Evolutionary conservation across 768 basidiomycete genomes (phyloP), one percentile per base, ranked within the genome.

Genomic region (Serendipita indica): DNA sequence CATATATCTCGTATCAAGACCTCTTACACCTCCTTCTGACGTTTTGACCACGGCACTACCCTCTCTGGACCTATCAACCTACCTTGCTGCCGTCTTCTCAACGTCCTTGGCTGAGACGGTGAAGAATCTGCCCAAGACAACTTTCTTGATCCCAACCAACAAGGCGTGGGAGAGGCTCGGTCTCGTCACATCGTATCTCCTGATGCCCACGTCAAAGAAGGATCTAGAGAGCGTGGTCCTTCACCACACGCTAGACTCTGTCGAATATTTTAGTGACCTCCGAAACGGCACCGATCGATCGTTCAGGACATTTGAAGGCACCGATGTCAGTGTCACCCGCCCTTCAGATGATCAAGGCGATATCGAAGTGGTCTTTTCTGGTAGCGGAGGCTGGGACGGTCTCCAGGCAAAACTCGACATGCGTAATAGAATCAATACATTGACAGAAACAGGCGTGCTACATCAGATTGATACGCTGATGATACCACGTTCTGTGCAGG

Each of bases 361-460:
- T 20, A 72, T 62, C 75, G 78, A n/a, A 72, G 69, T 64, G 63
- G 27, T 35, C 39, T 3, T 64, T 60, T 22, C 49, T 32, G 49
- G 62, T 30, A 34, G 28, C 10, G 28, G 25, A 30, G 39, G 20
- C 39, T 58, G 49, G 22, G 35, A 27, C 5, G 59, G 3, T 16
- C 33, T 41, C 30, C 60, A 13, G 30, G 33, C 18, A 6, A 58
- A 3, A 41, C 58, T 33, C 58, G 39, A 13, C 59, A 74, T 52
- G 59, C 64, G n/a, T 62, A 66, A 14, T 59, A 57, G 10, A 68
- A 30, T 49, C n/a, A 76, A 98, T 69, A 71, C 80, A 34, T 77
- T 99, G 57, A 96, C 93, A 0, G 73, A 80, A 62, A 96, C 91
- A 5, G 96, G 96, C 22, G 90, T 86, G 33, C 79, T 97, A 39